Evolutionary conservation across 2,329 filamentous ascomycete genomes (phyloP).

Genomic region (Ascosphaera pollenicola): DNA sequence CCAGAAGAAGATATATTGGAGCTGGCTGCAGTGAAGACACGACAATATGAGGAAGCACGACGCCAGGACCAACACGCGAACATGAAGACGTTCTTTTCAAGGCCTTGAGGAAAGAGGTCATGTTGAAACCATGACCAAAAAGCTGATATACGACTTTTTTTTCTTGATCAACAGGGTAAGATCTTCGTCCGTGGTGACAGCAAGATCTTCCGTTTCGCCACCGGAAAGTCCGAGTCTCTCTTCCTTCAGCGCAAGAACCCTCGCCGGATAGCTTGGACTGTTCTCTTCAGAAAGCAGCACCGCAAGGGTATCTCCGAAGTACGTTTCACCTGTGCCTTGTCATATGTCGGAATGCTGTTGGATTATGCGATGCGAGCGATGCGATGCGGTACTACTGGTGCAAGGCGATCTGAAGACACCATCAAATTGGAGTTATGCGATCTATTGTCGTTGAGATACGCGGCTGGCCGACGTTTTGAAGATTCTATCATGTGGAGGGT

Average conservation of each 20-base stretch:
- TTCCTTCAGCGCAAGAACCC: constrained; percentile 99
- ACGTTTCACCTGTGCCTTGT: constrained; percentile 22
- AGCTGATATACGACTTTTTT: constrained; percentile 11
- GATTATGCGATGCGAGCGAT: neutral
- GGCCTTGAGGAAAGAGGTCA: constrained; percentile 1
- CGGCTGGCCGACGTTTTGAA: no score
- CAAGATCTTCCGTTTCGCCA: constrained; percentile 99
- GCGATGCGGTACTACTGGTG: neutral
- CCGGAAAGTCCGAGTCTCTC: constrained; percentile 98
- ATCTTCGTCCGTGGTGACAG: constrained; percentile 98
- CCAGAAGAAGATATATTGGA: no score
- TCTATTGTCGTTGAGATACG: no score
- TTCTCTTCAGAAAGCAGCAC: constrained; percentile 95
- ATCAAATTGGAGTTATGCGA: no score
- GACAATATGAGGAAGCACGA: no score
- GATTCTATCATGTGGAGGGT: no score
- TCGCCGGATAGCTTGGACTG: constrained; percentile 96
- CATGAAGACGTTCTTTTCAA: no score
- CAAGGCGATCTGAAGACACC: no score
- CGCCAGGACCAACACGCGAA: no score
- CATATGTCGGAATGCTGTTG: no score
- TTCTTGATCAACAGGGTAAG: constrained; percentile 53
- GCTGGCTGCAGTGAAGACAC: no score
- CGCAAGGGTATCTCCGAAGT: constrained; percentile 99
- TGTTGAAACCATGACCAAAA: constrained; percentile 2